Evolutionary conservation across 2,329 filamentous ascomycete genomes (phyloP), one percentile per base, ranked within the genome.

Genomic region (Colletotrichum cuscutae): DNA sequence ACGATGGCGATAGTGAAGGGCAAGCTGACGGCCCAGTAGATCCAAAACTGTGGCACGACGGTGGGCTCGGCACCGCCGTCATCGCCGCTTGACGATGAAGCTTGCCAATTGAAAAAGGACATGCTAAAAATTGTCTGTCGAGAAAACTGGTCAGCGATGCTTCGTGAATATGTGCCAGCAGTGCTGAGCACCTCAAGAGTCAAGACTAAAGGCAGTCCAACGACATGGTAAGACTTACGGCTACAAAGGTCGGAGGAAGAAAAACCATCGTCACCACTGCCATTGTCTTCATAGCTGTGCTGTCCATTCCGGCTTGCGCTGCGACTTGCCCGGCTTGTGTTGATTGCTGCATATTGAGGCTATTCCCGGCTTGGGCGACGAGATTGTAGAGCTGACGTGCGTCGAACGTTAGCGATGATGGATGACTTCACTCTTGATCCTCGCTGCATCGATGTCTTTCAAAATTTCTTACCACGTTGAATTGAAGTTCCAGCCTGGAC

Each of bases 251-350:
- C 5, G 46, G 46, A 15, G 61, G 46, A 13, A 64, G 61, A 2
- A 64, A 64, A 2, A 64, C 1, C 61, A 64, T 64, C 22, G 61
- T 64, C 19, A 56, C 28, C 9, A 64, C 32, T n/a, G 61, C 61
- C 15, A 64, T 22, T 12, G 46, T 37, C 30, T 64, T 64, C 46
- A 56, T 64, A 22, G 58, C 58, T 5, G 35, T 61, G 58, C 58
- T 61, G 37, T 61, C 58, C 4, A 61, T 24, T 1, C 35, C 58
- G 12, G 58, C 58, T 9, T 46, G 46, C 22, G 35, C 13, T 2
- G 58, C 58, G 4, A 30, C 46, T 12, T 11, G 32, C 32, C 32
- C 32, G 32, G 32, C 32, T 4, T 35, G 32, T 35, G 32, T 35
- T 12, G 32, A 35, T 35, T 35, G 32, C 32, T 35, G 8, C 35